A percentile compares a stretch with the other conserved stretches of the same genome.
Evolutionary conservation across 345 rosid species (phyloP).

Genomic region (Fremontodendron californicum): DNA sequence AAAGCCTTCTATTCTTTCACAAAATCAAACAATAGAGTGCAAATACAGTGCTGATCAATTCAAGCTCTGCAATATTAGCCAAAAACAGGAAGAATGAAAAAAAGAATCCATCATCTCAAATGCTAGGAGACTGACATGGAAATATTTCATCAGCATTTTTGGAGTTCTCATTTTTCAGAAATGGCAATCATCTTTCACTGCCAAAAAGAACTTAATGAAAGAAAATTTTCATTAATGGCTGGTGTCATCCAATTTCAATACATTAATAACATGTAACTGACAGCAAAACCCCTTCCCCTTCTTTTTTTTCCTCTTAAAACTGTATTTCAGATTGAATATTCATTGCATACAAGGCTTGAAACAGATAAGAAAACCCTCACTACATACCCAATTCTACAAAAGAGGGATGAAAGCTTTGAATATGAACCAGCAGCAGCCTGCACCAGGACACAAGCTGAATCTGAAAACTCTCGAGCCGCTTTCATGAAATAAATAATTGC

Average conservation of each 20-base stretch:
- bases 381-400: slow-evolving; percentile 4
- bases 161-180: background rate
- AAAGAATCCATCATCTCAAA: background rate
- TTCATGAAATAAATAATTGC: no score
- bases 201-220: background rate
- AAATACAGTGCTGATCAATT: no score
- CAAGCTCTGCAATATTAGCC: background rate
- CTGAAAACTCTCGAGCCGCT: no score
- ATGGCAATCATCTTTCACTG: background rate
- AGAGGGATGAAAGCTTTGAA: background rate
- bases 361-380: slow-evolving; percentile 4
- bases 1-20: no score
- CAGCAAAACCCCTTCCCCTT: slow-evolving; percentile 8
- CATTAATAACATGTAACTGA: slow-evolving; percentile 16
- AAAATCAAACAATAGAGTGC: no score
- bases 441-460: slow-evolving; percentile 17
- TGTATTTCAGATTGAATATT: background rate
- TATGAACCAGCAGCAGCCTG: background rate
- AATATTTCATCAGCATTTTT: background rate
- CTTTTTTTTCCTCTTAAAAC: background rate
- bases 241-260: slow-evolving; percentile 17
- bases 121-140: background rate
- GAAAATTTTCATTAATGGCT: slow-evolving; percentile 25
- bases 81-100: background rate
- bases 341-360: slow-evolving; percentile 8